Evolutionary conservation across 129 eudicot genomes (phyloP).

Genomic region (Erigeron canadensis): DNA sequence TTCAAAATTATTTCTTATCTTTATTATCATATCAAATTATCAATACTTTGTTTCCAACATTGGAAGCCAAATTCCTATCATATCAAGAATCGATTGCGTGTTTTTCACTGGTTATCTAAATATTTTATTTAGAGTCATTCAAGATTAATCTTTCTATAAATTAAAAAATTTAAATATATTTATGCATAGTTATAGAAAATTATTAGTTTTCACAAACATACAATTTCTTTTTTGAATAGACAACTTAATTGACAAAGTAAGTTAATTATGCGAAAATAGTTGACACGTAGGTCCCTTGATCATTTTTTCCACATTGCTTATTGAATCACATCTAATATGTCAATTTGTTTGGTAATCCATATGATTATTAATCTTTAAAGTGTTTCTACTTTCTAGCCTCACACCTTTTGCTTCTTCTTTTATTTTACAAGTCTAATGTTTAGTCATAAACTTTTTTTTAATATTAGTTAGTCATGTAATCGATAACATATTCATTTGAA

Average conservation of each 20-base stretch:
- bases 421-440: not conserved
- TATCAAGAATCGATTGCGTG: too few relatives aligned
- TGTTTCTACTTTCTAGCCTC: slow-evolving; percentile 15
- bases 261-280: not conserved
- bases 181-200: too few relatives aligned
- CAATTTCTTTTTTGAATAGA: not conserved
- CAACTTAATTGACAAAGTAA: not conserved
- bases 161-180: too few relatives aligned
- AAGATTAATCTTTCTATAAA: too few relatives aligned
- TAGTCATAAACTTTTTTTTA: not conserved
- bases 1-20: too few relatives aligned
- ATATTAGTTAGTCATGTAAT: not conserved
- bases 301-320: not conserved
- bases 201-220: too few relatives aligned
- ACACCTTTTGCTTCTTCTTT: not conserved
- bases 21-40: too few relatives aligned
- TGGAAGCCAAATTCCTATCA: too few relatives aligned
- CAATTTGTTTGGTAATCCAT: slow-evolving; percentile 33
- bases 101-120: too few relatives aligned
- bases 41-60: too few relatives aligned
- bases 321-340: slow-evolving; percentile 22
- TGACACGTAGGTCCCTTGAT: not conserved
- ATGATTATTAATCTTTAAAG: slow-evolving; percentile 17
- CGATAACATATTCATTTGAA: too few relatives aligned
- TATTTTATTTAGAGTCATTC: too few relatives aligned